phyloP scores from a whole-genome alignment of 495 filamentous ascomycete species.

The Tuber umbilicatum region DNA sequence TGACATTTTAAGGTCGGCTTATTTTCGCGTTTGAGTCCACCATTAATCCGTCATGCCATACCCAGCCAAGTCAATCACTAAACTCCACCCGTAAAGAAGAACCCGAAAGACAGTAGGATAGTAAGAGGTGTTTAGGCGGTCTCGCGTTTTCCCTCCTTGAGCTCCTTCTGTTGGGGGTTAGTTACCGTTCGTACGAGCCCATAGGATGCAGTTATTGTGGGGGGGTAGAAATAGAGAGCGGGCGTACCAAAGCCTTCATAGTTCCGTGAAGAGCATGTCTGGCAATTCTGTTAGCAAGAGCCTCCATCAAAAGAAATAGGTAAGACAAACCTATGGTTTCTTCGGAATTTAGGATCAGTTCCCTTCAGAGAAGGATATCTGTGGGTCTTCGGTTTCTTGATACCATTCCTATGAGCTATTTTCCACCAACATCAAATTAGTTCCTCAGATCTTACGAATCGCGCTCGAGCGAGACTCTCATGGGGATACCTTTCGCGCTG shows the following conservation, averaged over 20 bases:
- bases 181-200: slow-evolving; percentile 39
- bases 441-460: slow-evolving; percentile 3
- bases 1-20: slow-evolving; percentile 9
- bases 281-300: slow-evolving; percentile 6
- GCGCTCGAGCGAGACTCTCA: not conserved
- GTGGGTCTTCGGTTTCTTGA: slow-evolving; percentile 99
- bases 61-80: not conserved
- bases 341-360: slow-evolving; percentile 98
- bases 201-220: not conserved
- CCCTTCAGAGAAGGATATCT: slow-evolving; percentile 98
- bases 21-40: not conserved
- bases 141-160: slow-evolving; percentile 93
- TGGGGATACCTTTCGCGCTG: slow-evolving; percentile 81
- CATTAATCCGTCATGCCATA: slow-evolving; percentile 2
- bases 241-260: slow-evolving; percentile 89
- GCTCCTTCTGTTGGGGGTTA: slow-evolving; percentile 75
- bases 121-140: slow-evolving; percentile 59
- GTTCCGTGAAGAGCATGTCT: slow-evolving; percentile 94
- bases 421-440: slow-evolving; percentile 15
- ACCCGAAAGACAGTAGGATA: not conserved
- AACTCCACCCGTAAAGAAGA: slow-evolving; percentile 19
- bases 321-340: slow-evolving; percentile 70
- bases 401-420: slow-evolving; percentile 54
- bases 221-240: slow-evolving; percentile 15
- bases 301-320: not conserved